Evolutionary conservation across 2,329 filamentous ascomycete species (phyloP).

Genomic region (Ambrosiella beaveri): DNA sequence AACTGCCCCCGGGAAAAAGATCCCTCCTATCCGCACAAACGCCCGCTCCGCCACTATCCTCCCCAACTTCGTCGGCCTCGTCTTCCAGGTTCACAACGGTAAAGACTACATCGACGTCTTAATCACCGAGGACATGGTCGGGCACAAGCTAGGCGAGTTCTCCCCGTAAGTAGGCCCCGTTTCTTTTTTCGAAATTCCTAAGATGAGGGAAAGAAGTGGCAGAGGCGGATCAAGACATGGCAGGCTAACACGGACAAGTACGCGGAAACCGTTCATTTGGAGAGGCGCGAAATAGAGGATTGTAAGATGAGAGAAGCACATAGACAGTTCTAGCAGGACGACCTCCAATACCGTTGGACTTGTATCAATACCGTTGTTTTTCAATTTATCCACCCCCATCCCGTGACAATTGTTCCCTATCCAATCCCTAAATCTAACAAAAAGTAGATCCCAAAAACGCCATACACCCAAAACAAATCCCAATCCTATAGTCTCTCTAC

Average conservation of each 20-base stretch:
- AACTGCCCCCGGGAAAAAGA: conserved; percentile 41
- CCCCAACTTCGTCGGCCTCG: conserved; percentile 77
- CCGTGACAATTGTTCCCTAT: background rate
- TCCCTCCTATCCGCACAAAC: conserved; percentile 65
- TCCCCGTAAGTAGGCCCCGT: conserved; percentile 46
- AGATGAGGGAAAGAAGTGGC: background rate
- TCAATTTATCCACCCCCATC: background rate
- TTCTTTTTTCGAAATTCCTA: too few relatives aligned
- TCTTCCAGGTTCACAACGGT: conserved; percentile 83
- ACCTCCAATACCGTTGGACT: background rate
- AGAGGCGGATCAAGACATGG: background rate
- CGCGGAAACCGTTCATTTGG: conserved; percentile 42
- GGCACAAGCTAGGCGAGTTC: conserved; percentile 87
- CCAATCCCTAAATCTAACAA: background rate
- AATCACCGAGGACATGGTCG: conserved; percentile 92
- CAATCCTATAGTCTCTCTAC: background rate
- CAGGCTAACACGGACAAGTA: conserved; percentile 19
- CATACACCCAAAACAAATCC: background rate
- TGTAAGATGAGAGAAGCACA: background rate
- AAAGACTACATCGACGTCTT: conserved; percentile 68
- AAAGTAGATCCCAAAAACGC: conserved; percentile 13
- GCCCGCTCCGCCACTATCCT: conserved; percentile 78
- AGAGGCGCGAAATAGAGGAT: conserved; percentile 20
- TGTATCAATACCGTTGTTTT: background rate
- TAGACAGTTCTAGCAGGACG: background rate